Base-by-base conservation (phyloP, 257 asterid species). In the Plantago ovata region DNA sequence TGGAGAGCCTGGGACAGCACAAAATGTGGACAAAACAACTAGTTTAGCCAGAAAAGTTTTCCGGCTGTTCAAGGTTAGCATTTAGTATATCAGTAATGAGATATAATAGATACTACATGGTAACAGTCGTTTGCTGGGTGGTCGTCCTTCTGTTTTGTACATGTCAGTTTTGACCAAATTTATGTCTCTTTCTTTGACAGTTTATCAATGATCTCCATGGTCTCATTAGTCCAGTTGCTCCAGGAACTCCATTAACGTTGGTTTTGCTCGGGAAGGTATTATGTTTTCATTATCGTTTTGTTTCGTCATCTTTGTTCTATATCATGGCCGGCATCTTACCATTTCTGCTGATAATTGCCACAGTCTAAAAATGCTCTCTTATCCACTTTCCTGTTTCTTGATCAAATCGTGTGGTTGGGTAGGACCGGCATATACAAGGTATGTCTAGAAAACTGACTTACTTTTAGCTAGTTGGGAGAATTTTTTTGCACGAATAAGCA, bases 401-500 rank as follows among this genome's bases (percentile, higher is more conserved):
- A 93, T 78, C 98, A 93, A 86, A 74, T 93, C 23, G 94, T 84
- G 67, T 93, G 95, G 95, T 83, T 93, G 68, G 91, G 95, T 51
- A 79, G 95, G 82, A 74, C 97, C 19, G 98, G 95, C 83, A 86
- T 93, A 38, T 89, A 93, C 65, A 82, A 85, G 98, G 98, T 89
- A 72, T 53, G 42, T 55, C 38, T 22, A 10, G 13, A 19, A 43
- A 20, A 46, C 28, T 47, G 24, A 13, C 24, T 16, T 38, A 22
- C 3, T 59, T 32, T 28, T 3, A 22, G 24, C 15, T n/a, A 9
- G 6, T 20, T 32, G 5, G 40, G 46, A 13, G 32, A 53, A 38
- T 18, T 22, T 41, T 28, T 61, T 21, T n/a, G 39, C 42, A 13
- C 16, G 24, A 15, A 8, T 49, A 45, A 80, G 52, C 44, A 16